A percentile compares a stretch with the other conserved stretches of the same genome.
These are phyloP conservation scores for Arabidopsis suecica DNA, from an alignment of 345 rosid genomes.

Conservation along the genomic window DNA sequence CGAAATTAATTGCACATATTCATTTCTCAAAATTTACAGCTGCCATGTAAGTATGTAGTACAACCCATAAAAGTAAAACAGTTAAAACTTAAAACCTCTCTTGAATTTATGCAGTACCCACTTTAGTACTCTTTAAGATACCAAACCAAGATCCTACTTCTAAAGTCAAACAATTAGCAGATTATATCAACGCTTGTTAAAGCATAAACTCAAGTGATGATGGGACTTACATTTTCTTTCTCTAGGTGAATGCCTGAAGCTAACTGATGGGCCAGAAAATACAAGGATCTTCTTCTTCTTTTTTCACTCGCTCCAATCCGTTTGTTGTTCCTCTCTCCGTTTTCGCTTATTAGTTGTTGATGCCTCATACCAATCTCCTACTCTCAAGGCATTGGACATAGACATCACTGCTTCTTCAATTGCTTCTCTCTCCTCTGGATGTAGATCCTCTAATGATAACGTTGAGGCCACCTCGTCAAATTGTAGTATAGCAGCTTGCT, in stretches of 20 bases:
- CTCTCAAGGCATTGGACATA: slow-evolving; percentile 48
- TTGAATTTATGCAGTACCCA: not conserved
- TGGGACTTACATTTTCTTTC: slow-evolving; percentile 31
- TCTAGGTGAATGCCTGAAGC: not conserved
- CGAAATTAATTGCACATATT: slow-evolving; percentile 14
- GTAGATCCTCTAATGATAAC: slow-evolving; percentile 41
- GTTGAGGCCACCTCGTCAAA: slow-evolving; percentile 52
- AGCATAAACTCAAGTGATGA: slow-evolving; percentile 21
- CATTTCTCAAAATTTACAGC: slow-evolving; percentile 21
- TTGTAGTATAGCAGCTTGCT: slow-evolving; percentile 52
- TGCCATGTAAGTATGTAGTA: not conserved
- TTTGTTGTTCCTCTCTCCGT: slow-evolving; percentile 46
- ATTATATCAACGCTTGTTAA: slow-evolving; percentile 7
- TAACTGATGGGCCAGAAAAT: not conserved
- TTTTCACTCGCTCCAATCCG: slow-evolving; percentile 45
- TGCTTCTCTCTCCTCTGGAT: slow-evolving; percentile 48
- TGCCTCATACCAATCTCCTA: slow-evolving; percentile 49
- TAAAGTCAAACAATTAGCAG: slow-evolving; percentile 17
- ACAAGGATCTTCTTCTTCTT: not conserved
- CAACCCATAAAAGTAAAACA: not conserved
- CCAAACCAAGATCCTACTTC: slow-evolving; percentile 4
- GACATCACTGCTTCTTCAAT: slow-evolving; percentile 45
- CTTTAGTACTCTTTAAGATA: not conserved
- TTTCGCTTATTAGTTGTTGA: slow-evolving; percentile 40
- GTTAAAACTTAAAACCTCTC: not conserved